Evolutionary conservation across 2,329 filamentous ascomycete genomes (phyloP).

Genomic region (Cladosporium sp.): DNA sequence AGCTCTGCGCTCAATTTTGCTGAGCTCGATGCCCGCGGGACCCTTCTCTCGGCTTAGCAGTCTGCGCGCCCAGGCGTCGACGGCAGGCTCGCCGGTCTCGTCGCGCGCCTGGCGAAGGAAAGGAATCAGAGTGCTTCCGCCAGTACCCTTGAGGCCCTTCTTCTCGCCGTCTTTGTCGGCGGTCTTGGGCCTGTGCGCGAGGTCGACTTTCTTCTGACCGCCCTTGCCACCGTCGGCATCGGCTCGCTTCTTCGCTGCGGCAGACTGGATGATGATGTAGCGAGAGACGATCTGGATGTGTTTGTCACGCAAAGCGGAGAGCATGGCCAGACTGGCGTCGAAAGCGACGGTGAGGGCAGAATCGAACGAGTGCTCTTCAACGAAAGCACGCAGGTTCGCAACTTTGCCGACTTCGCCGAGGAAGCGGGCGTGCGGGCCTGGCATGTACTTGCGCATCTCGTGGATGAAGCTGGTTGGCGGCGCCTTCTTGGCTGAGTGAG

Average conservation of each 20-base stretch:
- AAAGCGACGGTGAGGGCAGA: constrained; percentile 74
- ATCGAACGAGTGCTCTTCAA: constrained; percentile 63
- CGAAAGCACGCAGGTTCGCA: constrained; percentile 84
- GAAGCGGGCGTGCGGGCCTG: constrained; percentile 86
- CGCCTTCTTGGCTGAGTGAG: constrained; percentile 46
- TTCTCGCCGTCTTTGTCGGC: constrained; percentile 25
- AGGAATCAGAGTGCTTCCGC: constrained; percentile 88
- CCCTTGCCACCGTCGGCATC: constrained; percentile 44
- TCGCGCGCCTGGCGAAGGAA: constrained; percentile 96
- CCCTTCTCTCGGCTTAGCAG: constrained; percentile 54
- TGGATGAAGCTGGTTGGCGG: constrained; percentile 77
- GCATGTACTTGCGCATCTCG: constrained; percentile 98
- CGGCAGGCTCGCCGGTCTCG: constrained; percentile 89
- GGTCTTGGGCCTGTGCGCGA: constrained; percentile 18
- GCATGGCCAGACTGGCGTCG: constrained; percentile 82
- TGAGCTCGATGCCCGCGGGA: constrained; percentile 36
- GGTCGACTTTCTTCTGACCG: constrained; percentile 61
- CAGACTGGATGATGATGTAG: constrained; percentile 89
- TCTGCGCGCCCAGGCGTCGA: constrained; percentile 64
- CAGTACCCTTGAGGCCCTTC: constrained; percentile 79
- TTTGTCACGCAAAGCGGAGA: constrained; percentile 80
- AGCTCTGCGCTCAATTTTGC: constrained; percentile 8
- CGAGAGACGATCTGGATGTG: constrained; percentile 95
- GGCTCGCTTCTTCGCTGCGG: constrained; percentile 56
- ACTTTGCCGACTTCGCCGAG: constrained; percentile 75